A percentile compares a stretch with the other conserved stretches of the same genome.
Conservation (phyloP, 345 rosid species). For the Trapa incisa region DNA sequence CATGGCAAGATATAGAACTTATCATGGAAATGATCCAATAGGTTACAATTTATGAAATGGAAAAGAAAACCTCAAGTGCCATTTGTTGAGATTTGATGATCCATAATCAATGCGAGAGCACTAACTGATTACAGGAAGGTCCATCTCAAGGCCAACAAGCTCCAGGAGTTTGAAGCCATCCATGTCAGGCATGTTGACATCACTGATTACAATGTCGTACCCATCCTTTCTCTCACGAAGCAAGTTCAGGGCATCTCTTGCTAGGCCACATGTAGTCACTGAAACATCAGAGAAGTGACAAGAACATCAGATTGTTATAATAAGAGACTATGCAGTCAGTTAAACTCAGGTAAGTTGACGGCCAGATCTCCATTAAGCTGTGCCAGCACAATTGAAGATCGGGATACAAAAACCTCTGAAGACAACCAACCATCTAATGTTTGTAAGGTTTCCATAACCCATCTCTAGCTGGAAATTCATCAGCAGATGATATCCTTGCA, state of each 20-base stretch:
- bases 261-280: constrained; percentile 85
- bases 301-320: neutral
- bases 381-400: neutral
- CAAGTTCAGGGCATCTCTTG: constrained; percentile 68
- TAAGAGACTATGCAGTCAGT: neutral
- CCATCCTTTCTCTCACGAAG: constrained; percentile 83
- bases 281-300: constrained; percentile 13
- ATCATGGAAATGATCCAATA: constrained; percentile 14
- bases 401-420: too few species aligned
- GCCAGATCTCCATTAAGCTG: neutral
- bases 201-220: constrained; percentile 89
- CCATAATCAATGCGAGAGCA: constrained; percentile 16
- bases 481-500: neutral
- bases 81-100: neutral
- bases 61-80: neutral
- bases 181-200: constrained; percentile 99
- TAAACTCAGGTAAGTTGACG: neutral
- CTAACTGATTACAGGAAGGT: constrained; percentile 93
- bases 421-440: neutral
- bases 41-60: neutral
- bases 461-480: neutral
- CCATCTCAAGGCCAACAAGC: constrained; percentile 90
- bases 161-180: constrained; percentile 95
- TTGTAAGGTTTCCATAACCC: neutral
- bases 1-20: constrained; percentile 8